Base-by-base conservation (phyloP, 108 stramenopile species). In the Craspedostauros australis region DNA sequence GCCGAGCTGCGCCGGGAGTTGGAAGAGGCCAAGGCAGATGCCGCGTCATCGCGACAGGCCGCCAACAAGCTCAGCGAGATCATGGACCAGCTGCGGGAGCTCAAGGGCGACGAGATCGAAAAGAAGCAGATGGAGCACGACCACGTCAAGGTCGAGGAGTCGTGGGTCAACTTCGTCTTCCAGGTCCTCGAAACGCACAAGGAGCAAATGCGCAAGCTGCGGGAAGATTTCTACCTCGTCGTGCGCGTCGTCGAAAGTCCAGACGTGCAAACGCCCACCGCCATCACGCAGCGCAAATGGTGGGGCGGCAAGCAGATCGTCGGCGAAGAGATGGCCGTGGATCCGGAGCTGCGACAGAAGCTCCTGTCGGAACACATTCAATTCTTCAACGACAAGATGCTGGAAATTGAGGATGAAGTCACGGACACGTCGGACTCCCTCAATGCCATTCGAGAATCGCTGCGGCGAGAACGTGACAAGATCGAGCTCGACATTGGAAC, bases 31-130 rank as follows among this genome's bases (percentile, higher is more conserved):
- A 68, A 64, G 39, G 62, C 73, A 1, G 73, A 75, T 57, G 73
- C 67, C 2, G 27, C 50, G 12, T 45, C 66, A 18, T 57, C 73
- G 16, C 42, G 60, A 11, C n/a, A 53, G n/a, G 73, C 73, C 9
- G 73, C 73, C 3, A 61, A 67, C 44, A 67, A 74, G 43, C 25
- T 74, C 39, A 39, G 42, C 33, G 53, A 74, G 19, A 65, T 74
- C 1, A 54, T 74, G 61, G 73, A 74, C 31, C 65, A 74, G 12
- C 61, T 74, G 12, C 57, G 62, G 48, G 52, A 62, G 4, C 44
- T 74, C 4, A 60, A 67, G 39, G 39, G 43, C 0, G 62, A 67
- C 24, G 73, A 74, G 29, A 58, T 74, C 24, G 58, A 67, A 11
- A 67, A 67, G 46, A 74, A 74, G 33, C 30, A 57, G 34, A 54